Conservation (phyloP, 169 alveolate species). For the Pseudocohnilembus persalinus region DNA sequence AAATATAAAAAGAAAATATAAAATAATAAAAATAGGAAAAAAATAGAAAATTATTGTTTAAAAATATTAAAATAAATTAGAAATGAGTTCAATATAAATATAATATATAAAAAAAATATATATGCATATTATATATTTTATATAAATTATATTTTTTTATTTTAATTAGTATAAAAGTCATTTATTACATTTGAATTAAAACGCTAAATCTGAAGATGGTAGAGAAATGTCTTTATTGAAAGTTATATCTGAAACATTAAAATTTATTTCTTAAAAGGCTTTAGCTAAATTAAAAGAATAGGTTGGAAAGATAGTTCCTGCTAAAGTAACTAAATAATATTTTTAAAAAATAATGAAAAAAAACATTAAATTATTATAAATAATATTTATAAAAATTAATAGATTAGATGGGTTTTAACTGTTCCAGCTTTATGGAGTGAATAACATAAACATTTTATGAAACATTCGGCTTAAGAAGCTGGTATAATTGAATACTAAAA, state of each 20-base stretch:
- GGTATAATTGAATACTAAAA: conserved; percentile 73
- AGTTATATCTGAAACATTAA: conserved; percentile 78
- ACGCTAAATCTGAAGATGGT: conserved; percentile 79
- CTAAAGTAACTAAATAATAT: conserved; percentile 59
- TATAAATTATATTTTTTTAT: neutral
- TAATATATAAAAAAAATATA: too few relatives aligned
- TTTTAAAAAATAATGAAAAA: too few relatives aligned
- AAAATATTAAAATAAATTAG: too few relatives aligned
- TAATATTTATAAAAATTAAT: neutral
- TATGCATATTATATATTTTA: neutral
- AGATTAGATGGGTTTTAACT: conserved; percentile 88
- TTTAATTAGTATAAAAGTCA: conserved; percentile 79
- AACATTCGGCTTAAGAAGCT: conserved; percentile 87
- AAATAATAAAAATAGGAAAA: neutral
- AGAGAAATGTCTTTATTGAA: conserved; percentile 84
- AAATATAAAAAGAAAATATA: neutral
- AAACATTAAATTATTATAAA: too few relatives aligned
- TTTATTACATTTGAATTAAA: conserved; percentile 71
- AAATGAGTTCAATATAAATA: too few relatives aligned
- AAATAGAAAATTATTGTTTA: too few relatives aligned
- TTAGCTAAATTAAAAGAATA: conserved; percentile 81
- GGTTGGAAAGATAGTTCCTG: conserved; percentile 80
- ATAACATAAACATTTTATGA: conserved; percentile 87
- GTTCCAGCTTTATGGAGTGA: conserved; percentile 91
- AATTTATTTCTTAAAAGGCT: conserved; percentile 81